A percentile compares a stretch with the other conserved stretches of the same genome.
Evolutionary conservation across 306 rosid species (phyloP).

Genomic region (Lathyrus sativus): DNA sequence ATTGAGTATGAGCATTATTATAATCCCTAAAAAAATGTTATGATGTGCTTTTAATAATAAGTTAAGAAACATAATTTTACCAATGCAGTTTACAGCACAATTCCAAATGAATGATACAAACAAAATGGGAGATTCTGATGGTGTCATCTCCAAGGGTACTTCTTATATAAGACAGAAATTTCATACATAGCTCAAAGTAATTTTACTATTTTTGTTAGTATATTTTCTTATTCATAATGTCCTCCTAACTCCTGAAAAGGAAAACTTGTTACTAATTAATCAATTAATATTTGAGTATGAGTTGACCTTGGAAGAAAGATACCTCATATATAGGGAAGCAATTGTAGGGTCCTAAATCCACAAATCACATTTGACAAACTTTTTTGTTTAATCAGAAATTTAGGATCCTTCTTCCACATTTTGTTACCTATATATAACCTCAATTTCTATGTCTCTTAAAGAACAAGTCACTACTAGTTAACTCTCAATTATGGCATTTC

Average conservation of each 20-base stretch:
- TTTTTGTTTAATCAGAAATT: constrained; percentile 36
- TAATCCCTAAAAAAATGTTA: too few relatives aligned
- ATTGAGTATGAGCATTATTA: too few relatives aligned
- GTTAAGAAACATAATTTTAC: neutral
- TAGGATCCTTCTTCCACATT: neutral
- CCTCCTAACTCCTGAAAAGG: neutral
- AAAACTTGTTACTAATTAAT: constrained; percentile 8
- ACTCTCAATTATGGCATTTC: constrained; percentile 50
- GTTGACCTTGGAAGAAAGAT: constrained; percentile 28
- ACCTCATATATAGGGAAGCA: constrained; percentile 17
- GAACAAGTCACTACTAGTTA: constrained; percentile 32
- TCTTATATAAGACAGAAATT: constrained; percentile 38
- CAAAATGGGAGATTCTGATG: constrained; percentile 31
- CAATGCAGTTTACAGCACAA: constrained; percentile 29
- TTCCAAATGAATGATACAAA: constrained; percentile 28
- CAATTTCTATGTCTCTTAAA: constrained; percentile 33
- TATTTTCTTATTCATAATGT: constrained; percentile 10
- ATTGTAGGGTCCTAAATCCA: constrained; percentile 19
- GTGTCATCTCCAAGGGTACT: constrained; percentile 28
- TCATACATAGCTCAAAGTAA: constrained; percentile 19
- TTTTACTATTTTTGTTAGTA: too few relatives aligned
- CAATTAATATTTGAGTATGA: neutral
- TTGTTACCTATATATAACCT: constrained; percentile 49
- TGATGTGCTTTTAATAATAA: too few relatives aligned
- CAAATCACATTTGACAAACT: constrained; percentile 28